These are phyloP conservation scores for Plasmodium knowlesi DNA, from an alignment of 169 alveolate species.

Conservation along the genomic window DNA sequence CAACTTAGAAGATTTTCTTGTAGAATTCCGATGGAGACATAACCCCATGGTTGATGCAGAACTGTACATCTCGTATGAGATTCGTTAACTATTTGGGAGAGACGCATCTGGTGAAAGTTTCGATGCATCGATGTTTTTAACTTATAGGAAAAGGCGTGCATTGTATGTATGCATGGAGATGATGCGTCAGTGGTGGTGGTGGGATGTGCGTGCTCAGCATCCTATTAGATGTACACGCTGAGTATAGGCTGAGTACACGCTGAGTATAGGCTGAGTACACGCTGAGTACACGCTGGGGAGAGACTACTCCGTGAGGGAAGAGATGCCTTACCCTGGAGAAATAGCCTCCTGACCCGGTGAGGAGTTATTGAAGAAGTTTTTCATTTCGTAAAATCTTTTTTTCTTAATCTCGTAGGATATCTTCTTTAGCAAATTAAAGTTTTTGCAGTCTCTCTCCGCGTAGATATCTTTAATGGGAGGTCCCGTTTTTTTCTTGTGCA, in stretches of 20 bases:
- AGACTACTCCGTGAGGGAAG: background rate
- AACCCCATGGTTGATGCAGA: background rate
- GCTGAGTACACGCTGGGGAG: background rate
- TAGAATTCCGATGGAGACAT: background rate
- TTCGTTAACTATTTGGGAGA: background rate
- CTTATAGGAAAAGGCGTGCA: background rate
- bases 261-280: too few species aligned
- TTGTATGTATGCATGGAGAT: background rate
- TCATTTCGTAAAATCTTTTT: slow-evolving; percentile 65
- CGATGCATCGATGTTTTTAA: background rate
- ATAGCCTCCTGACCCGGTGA: too few species aligned
- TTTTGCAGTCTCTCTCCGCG: slow-evolving; percentile 77
- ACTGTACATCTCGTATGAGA: background rate
- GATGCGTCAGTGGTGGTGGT: background rate
- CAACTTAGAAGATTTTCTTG: background rate
- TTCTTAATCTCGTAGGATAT: slow-evolving; percentile 69
- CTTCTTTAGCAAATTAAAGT: slow-evolving; percentile 52
- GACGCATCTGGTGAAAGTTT: background rate
- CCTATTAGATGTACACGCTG: too few species aligned
- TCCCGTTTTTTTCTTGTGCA: slow-evolving; percentile 78
- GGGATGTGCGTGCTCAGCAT: too few species aligned
- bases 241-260: too few species aligned
- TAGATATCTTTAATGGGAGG: slow-evolving; percentile 75
- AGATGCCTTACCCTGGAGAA: background rate
- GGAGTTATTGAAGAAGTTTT: slow-evolving; percentile 8